A percentile compares a stretch with the other conserved stretches of the same genome.
These are phyloP conservation scores for Wickerhamiella galacta DNA, from an alignment of 805 yeast genomes.

Conservation along the genomic window DNA sequence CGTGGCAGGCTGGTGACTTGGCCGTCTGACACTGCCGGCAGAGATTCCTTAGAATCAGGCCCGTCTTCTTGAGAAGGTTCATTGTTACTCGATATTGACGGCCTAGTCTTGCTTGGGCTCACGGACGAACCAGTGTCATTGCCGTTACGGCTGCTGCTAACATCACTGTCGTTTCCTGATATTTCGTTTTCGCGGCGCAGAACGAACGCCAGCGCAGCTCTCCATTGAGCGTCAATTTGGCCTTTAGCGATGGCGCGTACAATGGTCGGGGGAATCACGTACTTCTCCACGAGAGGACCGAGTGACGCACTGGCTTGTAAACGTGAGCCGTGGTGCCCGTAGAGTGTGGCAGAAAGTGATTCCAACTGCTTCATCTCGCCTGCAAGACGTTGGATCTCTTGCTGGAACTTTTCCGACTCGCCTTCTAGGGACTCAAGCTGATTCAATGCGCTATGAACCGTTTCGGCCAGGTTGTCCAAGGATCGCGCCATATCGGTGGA, in stretches of 20 bases:
- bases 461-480: neutral
- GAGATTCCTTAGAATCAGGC: no score
- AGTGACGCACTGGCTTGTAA: slow-evolving; percentile 34
- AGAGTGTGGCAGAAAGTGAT: slow-evolving; percentile 33
- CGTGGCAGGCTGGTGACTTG: no score
- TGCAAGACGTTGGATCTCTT: slow-evolving; percentile 38
- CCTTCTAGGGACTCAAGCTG: slow-evolving; percentile 2
- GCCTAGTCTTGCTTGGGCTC: no score
- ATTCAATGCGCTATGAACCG: neutral
- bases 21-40: no score
- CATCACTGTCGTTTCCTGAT: no score
- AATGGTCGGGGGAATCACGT: slow-evolving; percentile 58
- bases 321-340: slow-evolving; percentile 32
- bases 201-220: slow-evolving; percentile 17
- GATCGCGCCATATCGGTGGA: neutral
- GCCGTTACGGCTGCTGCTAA: no score
- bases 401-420: slow-evolving; percentile 29
- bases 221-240: slow-evolving; percentile 46
- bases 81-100: no score
- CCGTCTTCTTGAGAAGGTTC: no score
- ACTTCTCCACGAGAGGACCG: slow-evolving; percentile 60
- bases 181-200: slow-evolving; percentile 9
- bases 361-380: slow-evolving; percentile 46
- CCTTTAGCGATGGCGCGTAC: slow-evolving; percentile 42
- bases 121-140: no score